Evolutionary conservation across 176 grass and related monocot species (phyloP).

Genomic region (Tillandsia fasciculata): DNA sequence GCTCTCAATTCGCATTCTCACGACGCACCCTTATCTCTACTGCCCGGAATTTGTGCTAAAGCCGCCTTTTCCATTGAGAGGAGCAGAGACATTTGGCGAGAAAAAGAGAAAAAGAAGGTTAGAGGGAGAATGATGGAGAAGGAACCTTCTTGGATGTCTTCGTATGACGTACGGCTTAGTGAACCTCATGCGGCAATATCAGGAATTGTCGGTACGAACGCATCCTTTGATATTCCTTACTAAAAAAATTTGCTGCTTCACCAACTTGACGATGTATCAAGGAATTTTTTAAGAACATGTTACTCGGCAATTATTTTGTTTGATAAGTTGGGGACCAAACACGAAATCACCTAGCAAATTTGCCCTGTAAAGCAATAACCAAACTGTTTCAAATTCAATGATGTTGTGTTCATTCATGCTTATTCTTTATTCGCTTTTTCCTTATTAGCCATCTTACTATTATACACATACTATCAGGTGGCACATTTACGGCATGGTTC

Average conservation of each 20-base stretch:
- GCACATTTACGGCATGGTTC: conserved; percentile 20
- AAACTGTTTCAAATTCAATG: no score
- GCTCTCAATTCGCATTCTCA: conserved; percentile 3
- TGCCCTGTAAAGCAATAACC: no score
- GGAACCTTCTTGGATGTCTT: not conserved
- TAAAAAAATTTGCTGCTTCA: no score
- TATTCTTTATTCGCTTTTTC: no score
- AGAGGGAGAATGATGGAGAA: not conserved
- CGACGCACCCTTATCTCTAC: conserved; percentile 4
- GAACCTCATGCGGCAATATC: conserved; percentile 26
- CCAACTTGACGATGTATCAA: not conserved
- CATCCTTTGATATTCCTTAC: not conserved
- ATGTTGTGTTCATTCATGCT: no score
- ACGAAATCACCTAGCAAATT: no score
- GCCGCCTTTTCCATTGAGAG: conserved; percentile 24
- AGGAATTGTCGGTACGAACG: conserved; percentile 22
- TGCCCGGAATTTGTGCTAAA: conserved; percentile 31
- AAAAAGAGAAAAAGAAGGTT: conserved; percentile 9
- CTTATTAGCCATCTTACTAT: no score
- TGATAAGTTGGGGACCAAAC: not conserved
- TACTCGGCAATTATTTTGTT: not conserved
- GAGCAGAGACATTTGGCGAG: conserved; percentile 24
- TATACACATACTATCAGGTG: conserved; percentile 4
- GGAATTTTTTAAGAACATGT: not conserved
- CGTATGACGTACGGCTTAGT: conserved; percentile 13